Conservation (phyloP, 768 basidiomycete species). For the Hirschioporus abietinus region DNA sequence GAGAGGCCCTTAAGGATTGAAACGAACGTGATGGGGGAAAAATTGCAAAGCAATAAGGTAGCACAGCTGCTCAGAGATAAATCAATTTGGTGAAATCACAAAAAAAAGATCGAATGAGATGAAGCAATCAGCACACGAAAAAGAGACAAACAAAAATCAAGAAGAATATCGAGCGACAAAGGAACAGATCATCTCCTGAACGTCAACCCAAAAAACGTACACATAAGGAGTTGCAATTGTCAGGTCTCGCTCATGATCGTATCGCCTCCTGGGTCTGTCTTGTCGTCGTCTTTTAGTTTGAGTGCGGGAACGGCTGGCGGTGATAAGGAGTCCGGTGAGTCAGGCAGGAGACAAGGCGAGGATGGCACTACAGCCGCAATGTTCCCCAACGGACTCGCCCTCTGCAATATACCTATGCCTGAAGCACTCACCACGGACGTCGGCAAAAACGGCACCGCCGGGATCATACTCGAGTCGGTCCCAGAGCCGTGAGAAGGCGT, state of each 20-base stretch:
- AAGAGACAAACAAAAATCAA: too few relatives aligned
- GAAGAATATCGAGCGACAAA: too few relatives aligned
- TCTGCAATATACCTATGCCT: background rate
- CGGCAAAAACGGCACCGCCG: background rate
- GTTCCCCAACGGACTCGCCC: background rate
- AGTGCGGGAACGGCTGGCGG: too few relatives aligned
- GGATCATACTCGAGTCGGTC: background rate
- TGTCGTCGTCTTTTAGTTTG: background rate
- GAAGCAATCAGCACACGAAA: too few relatives aligned
- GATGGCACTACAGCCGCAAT: background rate
- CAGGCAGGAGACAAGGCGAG: background rate
- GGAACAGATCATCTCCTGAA: too few relatives aligned
- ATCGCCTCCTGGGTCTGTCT: background rate
- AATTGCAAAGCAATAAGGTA: background rate
- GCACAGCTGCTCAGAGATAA: too few relatives aligned
- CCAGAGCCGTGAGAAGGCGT: slow-evolving; percentile 11
- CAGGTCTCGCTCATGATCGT: background rate
- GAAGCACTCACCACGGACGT: background rate
- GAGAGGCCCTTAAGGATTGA: background rate
- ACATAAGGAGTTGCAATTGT: background rate
- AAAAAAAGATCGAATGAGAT: too few relatives aligned
- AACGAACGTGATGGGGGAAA: background rate
- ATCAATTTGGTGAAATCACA: too few relatives aligned
- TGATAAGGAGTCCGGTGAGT: background rate
- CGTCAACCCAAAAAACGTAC: too few relatives aligned